phyloP scores from a whole-genome alignment of 2,329 filamentous ascomycete genomes.

The Hypoxylon sp. region DNA sequence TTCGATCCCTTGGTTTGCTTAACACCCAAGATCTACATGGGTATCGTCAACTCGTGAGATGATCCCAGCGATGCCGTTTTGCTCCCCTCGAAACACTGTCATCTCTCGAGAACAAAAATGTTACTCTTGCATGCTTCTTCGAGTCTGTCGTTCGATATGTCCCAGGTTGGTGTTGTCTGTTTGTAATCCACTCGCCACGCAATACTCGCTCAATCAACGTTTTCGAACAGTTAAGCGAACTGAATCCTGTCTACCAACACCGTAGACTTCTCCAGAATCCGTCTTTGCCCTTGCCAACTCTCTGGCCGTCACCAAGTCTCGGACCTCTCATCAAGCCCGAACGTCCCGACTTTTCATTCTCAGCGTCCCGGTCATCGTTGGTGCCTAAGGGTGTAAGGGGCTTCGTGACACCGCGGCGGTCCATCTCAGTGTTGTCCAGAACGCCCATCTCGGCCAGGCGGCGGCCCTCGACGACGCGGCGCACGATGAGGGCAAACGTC shows the following conservation, averaged over 20 bases:
- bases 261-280: slow-evolving; percentile 69
- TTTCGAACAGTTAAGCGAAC: not conserved
- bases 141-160: not conserved
- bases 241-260: slow-evolving; percentile 60
- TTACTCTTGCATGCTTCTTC: slow-evolving; percentile 1
- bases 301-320: slow-evolving; percentile 59
- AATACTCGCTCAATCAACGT: not conserved
- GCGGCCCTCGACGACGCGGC: slow-evolving; percentile 71
- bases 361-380: slow-evolving; percentile 44
- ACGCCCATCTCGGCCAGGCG: slow-evolving; percentile 63
- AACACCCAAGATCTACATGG: not conserved
- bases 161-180: not conserved
- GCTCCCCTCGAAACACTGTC: not conserved
- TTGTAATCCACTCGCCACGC: slow-evolving; percentile 4
- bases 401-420: slow-evolving; percentile 68
- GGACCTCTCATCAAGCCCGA: slow-evolving; percentile 53
- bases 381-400: slow-evolving; percentile 66
- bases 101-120: not conserved
- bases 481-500: slow-evolving; percentile 80
- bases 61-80: not conserved
- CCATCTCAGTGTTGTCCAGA: slow-evolving; percentile 58
- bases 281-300: slow-evolving; percentile 56
- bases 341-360: slow-evolving; percentile 57
- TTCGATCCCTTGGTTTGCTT: slow-evolving; percentile 2
- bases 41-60: slow-evolving; percentile 6